Percentiles rank a stretch among this genome's conserved stretches.
phyloP scores from a whole-genome alignment of 2,329 filamentous ascomycete genomes.

The Nothopassalora personata region DNA sequence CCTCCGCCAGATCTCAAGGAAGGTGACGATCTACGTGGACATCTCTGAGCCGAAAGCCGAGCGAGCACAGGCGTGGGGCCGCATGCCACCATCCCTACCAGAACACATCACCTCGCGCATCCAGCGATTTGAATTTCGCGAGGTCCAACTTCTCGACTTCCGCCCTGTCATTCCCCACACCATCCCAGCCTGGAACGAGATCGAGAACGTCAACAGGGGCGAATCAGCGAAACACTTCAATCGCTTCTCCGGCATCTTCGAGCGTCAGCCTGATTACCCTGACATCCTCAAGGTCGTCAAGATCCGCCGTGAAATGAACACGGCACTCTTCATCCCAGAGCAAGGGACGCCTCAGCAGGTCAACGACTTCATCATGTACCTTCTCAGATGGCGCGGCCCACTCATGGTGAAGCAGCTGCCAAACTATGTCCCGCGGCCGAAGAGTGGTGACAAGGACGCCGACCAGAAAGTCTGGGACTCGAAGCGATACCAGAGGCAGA shows the following conservation, averaged over 20 bases:
- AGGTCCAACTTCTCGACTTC: background rate
- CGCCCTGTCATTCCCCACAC: background rate
- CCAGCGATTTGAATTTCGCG: background rate
- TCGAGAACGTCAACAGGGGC: background rate
- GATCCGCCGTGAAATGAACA: background rate
- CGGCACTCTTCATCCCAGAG: background rate
- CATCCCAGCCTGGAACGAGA: background rate
- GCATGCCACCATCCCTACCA: background rate
- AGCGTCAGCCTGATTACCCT: background rate
- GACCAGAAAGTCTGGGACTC: too few species aligned
- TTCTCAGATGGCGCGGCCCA: background rate
- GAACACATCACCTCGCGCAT: background rate
- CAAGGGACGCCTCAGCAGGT: background rate
- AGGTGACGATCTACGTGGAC: background rate
- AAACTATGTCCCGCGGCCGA: background rate
- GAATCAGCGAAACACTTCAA: background rate
- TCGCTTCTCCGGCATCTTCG: background rate
- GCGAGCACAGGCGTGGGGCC: background rate
- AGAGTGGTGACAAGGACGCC: too few species aligned
- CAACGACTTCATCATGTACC: background rate
- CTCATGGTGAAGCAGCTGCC: background rate
- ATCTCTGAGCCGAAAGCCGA: background rate
- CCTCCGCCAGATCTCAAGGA: background rate
- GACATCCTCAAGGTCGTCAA: background rate
- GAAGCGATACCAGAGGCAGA: too few species aligned